A percentile compares a stretch with the other conserved stretches of the same genome.
These are phyloP conservation scores for Lodderomyces theae DNA, from an alignment of 1,139 yeast genomes.

Conservation along the genomic window DNA sequence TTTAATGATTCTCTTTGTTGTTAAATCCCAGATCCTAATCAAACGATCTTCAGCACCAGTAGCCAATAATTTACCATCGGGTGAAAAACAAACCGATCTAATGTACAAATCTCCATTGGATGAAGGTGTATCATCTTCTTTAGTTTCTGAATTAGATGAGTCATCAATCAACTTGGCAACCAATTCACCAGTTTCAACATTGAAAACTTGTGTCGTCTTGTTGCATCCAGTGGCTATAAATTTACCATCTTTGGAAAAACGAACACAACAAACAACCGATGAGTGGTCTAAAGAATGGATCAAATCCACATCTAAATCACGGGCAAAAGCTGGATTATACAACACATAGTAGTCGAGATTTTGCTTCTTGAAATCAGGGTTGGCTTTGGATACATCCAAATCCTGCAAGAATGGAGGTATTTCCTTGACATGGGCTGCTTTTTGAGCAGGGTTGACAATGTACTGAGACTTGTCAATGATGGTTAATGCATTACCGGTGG, in stretches of 20 bases:
- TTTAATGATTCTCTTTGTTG: constrained; percentile 81
- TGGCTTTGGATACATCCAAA: constrained; percentile 74
- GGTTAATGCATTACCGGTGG: constrained; percentile 35
- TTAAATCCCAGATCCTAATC: constrained; percentile 95
- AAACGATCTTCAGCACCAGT: constrained; percentile 98
- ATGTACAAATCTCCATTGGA: constrained; percentile 81
- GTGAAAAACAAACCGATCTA: constrained; percentile 93
- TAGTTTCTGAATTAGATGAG: constrained; percentile 25
- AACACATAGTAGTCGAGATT: constrained; percentile 85
- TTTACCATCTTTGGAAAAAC: constrained; percentile 90
- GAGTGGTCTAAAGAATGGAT: constrained; percentile 90
- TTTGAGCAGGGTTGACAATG: constrained; percentile 42
- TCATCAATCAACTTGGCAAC: constrained; percentile 88
- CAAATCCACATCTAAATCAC: constrained; percentile 75
- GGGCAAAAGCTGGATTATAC: constrained; percentile 79
- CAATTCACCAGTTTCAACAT: constrained; percentile 87
- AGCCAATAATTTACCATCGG: constrained; percentile 92
- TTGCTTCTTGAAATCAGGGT: constrained; percentile 78
- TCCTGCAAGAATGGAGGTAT: constrained; percentile 82
- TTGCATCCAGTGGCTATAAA: constrained; percentile 96
- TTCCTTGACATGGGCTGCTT: constrained; percentile 62
- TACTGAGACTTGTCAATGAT: constrained; percentile 44
- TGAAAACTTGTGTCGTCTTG: constrained; percentile 91
- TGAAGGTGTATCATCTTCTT: constrained; percentile 28
- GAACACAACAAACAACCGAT: constrained; percentile 94